Percentiles rank a stretch among this genome's conserved stretches.
phyloP scores from a whole-genome alignment of 2,329 filamentous ascomycete species.

The Cercospora zeina region DNA sequence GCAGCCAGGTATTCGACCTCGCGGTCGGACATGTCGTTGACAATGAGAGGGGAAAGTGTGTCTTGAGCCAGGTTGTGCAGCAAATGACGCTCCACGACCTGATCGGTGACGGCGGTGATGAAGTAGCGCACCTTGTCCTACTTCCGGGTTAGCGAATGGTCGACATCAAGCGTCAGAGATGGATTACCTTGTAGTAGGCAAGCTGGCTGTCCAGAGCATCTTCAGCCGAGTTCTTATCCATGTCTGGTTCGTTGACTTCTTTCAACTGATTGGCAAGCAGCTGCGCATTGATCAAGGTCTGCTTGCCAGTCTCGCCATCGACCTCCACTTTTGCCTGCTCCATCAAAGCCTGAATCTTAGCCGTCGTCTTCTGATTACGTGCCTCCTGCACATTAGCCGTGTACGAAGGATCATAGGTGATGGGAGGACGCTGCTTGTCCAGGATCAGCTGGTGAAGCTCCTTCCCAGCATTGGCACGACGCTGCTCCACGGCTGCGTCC shows the following conservation, averaged over 20 bases:
- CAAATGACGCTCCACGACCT: constrained; percentile 45
- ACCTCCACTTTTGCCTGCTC: constrained; percentile 17
- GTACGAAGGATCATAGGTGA: constrained; percentile 45
- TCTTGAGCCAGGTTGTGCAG: constrained; percentile 36
- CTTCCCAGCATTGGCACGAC: constrained; percentile 39
- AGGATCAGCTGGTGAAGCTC: constrained; percentile 45
- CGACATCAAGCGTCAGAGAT: neutral
- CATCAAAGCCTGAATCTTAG: constrained; percentile 21
- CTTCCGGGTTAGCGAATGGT: neutral
- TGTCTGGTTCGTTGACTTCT: constrained; percentile 32
- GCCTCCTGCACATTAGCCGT: constrained; percentile 40
- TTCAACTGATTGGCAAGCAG: constrained; percentile 9
- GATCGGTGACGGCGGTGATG: constrained; percentile 39
- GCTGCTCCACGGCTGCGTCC: constrained; percentile 44
- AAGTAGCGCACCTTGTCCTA: constrained; percentile 44
- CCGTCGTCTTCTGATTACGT: constrained; percentile 4
- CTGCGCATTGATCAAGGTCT: constrained; percentile 4
- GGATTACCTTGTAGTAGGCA: constrained; percentile 44
- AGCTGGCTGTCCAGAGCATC: constrained; percentile 42
- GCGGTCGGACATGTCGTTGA: constrained; percentile 40
- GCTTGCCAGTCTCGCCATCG: constrained; percentile 7
- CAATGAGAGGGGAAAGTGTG: constrained; percentile 38
- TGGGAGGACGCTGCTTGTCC: constrained; percentile 45
- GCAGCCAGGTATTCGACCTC: constrained; percentile 41
- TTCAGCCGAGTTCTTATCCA: constrained; percentile 39